phyloP scores from a whole-genome alignment of 2,329 filamentous ascomycete species.

The Pezicula neosporulosa region DNA sequence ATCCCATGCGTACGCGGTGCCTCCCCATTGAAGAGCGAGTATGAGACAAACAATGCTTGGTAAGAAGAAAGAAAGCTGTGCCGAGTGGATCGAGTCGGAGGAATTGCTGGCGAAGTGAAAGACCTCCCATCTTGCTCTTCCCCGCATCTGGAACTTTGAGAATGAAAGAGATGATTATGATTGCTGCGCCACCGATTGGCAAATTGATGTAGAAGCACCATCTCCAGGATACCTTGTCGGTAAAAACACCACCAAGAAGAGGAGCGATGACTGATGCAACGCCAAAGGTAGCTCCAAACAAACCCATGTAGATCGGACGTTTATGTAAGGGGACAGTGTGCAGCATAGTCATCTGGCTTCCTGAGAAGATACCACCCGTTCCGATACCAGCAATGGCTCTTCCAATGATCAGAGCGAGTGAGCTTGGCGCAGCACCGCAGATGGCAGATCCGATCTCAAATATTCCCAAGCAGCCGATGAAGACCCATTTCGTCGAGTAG shows the following conservation, averaged over 20 bases:
- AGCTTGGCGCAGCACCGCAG: slow-evolving; percentile 20
- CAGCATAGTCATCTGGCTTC: slow-evolving; percentile 15
- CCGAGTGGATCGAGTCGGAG: slow-evolving; percentile 28
- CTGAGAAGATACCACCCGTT: slow-evolving; percentile 20
- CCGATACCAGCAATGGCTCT: slow-evolving; percentile 14
- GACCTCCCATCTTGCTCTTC: too few relatives aligned
- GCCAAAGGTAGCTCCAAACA: slow-evolving; percentile 9
- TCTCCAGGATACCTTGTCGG: slow-evolving; percentile 28
- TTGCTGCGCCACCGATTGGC: slow-evolving; percentile 31
- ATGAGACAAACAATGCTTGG: slow-evolving; percentile 23
- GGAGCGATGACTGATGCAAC: slow-evolving; percentile 17
- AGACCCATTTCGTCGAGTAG: slow-evolving; percentile 11
- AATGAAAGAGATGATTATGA: slow-evolving; percentile 26
- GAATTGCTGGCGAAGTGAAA: slow-evolving; percentile 22
- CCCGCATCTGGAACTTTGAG: slow-evolving; percentile 13
- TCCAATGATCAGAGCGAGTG: slow-evolving; percentile 21
- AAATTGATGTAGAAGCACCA: slow-evolving; percentile 35
- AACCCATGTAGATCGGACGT: slow-evolving; percentile 14
- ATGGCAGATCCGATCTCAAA: slow-evolving; percentile 25
- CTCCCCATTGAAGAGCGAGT: slow-evolving; percentile 32
- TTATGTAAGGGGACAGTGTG: background rate
- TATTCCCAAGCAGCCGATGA: slow-evolving; percentile 11
- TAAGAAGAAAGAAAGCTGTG: slow-evolving; percentile 21
- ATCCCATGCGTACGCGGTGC: slow-evolving; percentile 29
- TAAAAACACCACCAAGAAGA: slow-evolving; percentile 25